Evolutionary conservation across 768 basidiomycete species (phyloP), one percentile per base, ranked within the genome.

Genomic region (Trametes cinnabarina): DNA sequence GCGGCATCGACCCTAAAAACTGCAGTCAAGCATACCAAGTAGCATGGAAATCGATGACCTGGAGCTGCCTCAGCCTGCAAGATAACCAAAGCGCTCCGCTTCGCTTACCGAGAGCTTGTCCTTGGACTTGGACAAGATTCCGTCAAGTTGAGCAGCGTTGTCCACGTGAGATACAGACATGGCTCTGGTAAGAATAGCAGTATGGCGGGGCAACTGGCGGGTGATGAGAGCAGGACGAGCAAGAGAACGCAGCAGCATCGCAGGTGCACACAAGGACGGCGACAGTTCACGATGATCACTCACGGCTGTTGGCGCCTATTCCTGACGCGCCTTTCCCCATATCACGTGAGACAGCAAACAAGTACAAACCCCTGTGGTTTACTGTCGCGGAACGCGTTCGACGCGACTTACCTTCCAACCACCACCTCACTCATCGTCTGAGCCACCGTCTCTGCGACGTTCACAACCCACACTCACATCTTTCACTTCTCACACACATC

Each of bases 1-100:
- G 43, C 20, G 30, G 2, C 28, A 10, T 35, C 28, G 37, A n/a
- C n/a, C n/a, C n/a, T 4, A 19, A 0, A 7, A n/a, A 37, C 20
- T 19, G 19, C 28, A 19, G 35, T 3, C 34, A n/a, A 3, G 63
- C 73, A 63, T 63, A 90, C 91, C 91, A 93, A 60, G 85, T 81
- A 54, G 91, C 91, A 70, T 92, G 88, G 67, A 93, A 93, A 72
- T 93, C 91, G 59, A 93, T 90, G 58, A 93, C 86, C 89, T 90
- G 47, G 5, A 28, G 2, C 12, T 14, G 23, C 26, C 22, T 41
- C 37, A 60, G 43, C 34, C 30, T 23, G 32, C 42, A 62, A 47
- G 32, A 28, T 11, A 44, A 52, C 35, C 25, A 25, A 20, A 30
- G 54, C 37, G 46, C 37, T 40, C 15, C n/a, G n/a, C 19, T 11